A percentile compares a stretch with the other conserved stretches of the same genome.
Conservation (phyloP, 148 eudicot genomes). For the Gaultheria prostrata region DNA sequence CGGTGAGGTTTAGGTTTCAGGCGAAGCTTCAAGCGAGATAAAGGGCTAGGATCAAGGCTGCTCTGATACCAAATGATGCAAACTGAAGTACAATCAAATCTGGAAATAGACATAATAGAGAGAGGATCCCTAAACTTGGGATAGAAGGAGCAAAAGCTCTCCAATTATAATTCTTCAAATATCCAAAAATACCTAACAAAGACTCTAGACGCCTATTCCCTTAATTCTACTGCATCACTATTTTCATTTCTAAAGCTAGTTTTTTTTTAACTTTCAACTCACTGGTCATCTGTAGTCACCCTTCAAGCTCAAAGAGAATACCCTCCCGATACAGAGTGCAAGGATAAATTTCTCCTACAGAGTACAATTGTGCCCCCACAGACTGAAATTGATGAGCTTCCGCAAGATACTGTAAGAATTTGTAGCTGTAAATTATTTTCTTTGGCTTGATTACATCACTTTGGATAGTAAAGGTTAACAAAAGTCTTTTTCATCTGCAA, state of each 20-base stretch:
- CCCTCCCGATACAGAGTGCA: constrained; percentile 82
- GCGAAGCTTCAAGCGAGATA: too few species aligned
- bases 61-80: too few species aligned
- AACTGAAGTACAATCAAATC: too few species aligned
- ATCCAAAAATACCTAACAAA: too few species aligned
- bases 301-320: constrained; percentile 85
- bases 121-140: too few species aligned
- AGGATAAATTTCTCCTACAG: constrained; percentile 91
- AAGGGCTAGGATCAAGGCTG: too few species aligned
- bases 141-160: too few species aligned
- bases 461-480: background rate
- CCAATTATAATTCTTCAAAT: too few species aligned
- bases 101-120: too few species aligned
- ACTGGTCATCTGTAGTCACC: constrained; percentile 56
- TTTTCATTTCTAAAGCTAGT: constrained; percentile 14
- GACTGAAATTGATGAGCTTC: constrained; percentile 68
- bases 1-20: too few species aligned
- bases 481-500: constrained; percentile 5
- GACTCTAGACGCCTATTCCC: too few species aligned
- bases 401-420: constrained; percentile 65
- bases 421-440: background rate
- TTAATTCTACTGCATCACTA: background rate
- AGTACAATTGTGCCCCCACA: constrained; percentile 64
- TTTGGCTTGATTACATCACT: background rate
- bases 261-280: background rate